phyloP scores from a whole-genome alignment of 2,329 filamentous ascomycete species.

The Hypomyces rosellus region DNA sequence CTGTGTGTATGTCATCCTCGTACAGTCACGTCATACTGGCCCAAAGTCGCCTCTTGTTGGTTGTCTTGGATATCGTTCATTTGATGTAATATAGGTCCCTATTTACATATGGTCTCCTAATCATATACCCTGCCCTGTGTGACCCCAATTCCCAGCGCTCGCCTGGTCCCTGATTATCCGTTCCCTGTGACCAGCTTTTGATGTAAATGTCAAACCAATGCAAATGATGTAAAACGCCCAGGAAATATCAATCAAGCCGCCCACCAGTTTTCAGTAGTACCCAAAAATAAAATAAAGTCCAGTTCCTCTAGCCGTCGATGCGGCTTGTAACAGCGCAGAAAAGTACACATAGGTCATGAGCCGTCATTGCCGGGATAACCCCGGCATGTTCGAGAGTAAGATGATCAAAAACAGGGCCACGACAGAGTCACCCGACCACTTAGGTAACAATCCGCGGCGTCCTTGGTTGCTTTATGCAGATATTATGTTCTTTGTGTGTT shows the following conservation, averaged over 20 bases:
- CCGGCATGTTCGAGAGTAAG: constrained; percentile 3
- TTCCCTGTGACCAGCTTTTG: neutral
- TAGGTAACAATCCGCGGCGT: constrained; percentile 7
- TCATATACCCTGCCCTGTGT: too few species aligned
- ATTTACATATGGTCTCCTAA: too few species aligned
- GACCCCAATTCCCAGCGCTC: too few species aligned
- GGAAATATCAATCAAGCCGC: constrained; percentile 1
- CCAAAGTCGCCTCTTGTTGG: too few species aligned
- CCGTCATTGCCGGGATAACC: constrained; percentile 10
- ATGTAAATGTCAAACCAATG: neutral
- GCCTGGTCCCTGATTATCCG: too few species aligned
- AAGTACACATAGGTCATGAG: constrained; percentile 10
- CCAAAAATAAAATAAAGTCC: neutral
- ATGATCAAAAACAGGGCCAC: constrained; percentile 6
- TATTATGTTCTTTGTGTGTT: neutral
- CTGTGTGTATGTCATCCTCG: too few species aligned
- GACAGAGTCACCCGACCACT: constrained; percentile 9
- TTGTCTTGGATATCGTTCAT: too few species aligned
- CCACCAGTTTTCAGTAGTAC: constrained; percentile 6
- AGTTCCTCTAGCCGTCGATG: neutral
- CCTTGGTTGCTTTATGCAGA: neutral
- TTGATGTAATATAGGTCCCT: too few species aligned
- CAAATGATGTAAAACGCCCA: neutral
- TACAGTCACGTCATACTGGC: too few species aligned
- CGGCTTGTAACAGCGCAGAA: neutral